A percentile compares a stretch with the other conserved stretches of the same genome.
phyloP scores from a whole-genome alignment of 2,329 filamentous ascomycete genomes.

The Alternaria ventricosa region DNA sequence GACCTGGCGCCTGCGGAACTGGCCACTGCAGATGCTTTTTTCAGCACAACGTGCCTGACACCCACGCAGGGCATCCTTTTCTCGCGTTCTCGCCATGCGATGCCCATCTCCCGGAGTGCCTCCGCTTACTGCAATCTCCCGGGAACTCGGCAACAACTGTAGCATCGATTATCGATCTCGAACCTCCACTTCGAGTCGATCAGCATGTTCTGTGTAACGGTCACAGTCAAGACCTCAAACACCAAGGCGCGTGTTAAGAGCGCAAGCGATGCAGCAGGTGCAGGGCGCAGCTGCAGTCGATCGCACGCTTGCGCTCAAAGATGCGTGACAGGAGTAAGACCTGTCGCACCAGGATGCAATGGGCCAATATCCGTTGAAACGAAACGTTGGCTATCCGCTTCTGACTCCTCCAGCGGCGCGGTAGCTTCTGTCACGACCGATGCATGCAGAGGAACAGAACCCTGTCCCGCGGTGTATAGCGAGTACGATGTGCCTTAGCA shows the following conservation, averaged over 20 bases:
- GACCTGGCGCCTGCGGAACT: constrained; percentile 15
- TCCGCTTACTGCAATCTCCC: constrained; percentile 8
- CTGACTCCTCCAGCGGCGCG: constrained; percentile 12
- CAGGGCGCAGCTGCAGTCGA: constrained; percentile 10
- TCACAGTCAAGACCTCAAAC: background rate
- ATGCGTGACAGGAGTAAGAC: constrained; percentile 20
- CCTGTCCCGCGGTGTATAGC: background rate
- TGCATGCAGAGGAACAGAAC: background rate
- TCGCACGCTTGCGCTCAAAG: constrained; percentile 10
- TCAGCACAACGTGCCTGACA: background rate
- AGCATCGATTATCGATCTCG: background rate
- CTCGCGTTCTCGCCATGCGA: background rate
- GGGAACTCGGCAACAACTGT: background rate
- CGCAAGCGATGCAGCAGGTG: constrained; percentile 4
- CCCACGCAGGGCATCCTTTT: constrained; percentile 3
- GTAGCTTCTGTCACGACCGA: constrained; percentile 1
- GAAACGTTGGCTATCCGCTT: constrained; percentile 23
- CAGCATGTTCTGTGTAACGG: background rate
- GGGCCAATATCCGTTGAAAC: constrained; percentile 22
- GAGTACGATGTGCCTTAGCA: background rate
- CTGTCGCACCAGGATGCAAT: constrained; percentile 33
- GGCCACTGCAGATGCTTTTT: constrained; percentile 10
- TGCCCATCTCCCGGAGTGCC: constrained; percentile 10
- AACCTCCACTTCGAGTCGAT: background rate
- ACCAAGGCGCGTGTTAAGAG: background rate